A percentile compares a stretch with the other conserved stretches of the same genome.
Evolutionary conservation across 805 yeast species (phyloP).

Genomic region (Zygoascus bituminiphila): DNA sequence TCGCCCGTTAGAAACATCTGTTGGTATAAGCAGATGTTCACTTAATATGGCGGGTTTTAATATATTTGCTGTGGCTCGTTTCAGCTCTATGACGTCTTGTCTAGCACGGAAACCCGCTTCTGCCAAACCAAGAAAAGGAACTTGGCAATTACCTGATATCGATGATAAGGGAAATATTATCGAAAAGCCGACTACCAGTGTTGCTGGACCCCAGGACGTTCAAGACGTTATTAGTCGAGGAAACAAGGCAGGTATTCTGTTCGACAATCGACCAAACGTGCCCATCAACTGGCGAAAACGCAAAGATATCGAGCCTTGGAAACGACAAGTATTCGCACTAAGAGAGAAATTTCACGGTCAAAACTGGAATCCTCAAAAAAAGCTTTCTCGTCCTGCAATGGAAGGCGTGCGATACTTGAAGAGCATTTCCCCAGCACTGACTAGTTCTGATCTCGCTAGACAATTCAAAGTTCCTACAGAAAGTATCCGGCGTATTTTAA

Average conservation of each 20-base stretch:
- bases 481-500: slow-evolving; percentile 69
- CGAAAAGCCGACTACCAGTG: slow-evolving; percentile 7
- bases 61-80: no score
- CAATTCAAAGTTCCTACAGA: slow-evolving; percentile 71
- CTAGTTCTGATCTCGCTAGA: slow-evolving; percentile 49
- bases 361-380: slow-evolving; percentile 61
- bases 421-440: slow-evolving; percentile 47
- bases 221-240: slow-evolving; percentile 19
- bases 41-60: no score
- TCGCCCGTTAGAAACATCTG: no score
- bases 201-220: no score
- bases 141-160: slow-evolving; percentile 33
- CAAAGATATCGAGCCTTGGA: slow-evolving; percentile 53
- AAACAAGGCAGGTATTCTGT: slow-evolving; percentile 13
- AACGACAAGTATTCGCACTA: slow-evolving; percentile 56
- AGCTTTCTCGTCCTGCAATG: slow-evolving; percentile 61
- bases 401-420: slow-evolving; percentile 52
- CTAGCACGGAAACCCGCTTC: neutral
- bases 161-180: slow-evolving; percentile 17
- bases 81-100: neutral
- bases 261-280: slow-evolving; percentile 23
- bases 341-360: slow-evolving; percentile 50
- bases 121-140: slow-evolving; percentile 10
- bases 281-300: slow-evolving; percentile 42
- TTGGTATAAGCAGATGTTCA: no score